phyloP scores from a whole-genome alignment of 257 asterid species.

The Penstemon eatonii region DNA sequence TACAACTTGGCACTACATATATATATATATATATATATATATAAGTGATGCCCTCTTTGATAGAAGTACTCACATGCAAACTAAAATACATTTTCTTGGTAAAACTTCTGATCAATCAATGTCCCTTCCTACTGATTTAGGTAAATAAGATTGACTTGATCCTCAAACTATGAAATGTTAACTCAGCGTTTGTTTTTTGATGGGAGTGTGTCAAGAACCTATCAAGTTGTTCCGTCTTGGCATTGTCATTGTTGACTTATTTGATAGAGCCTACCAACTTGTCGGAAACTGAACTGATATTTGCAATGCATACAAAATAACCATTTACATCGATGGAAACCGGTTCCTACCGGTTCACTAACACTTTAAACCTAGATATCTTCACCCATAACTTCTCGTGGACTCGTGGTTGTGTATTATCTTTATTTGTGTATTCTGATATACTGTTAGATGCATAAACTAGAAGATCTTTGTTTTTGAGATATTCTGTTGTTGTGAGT shows the following conservation, averaged over 20 bases:
- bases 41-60: too few species aligned
- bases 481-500: conserved; percentile 6
- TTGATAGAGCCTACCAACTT: conserved; percentile 18
- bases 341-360: neutral
- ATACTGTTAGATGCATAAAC: conserved; percentile 9
- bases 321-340: too few species aligned
- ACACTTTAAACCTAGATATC: neutral
- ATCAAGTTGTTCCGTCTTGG: neutral
- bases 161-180: neutral
- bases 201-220: conserved; percentile 6
- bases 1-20: conserved; percentile 16
- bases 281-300: neutral
- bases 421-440: neutral
- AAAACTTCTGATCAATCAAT: too few species aligned
- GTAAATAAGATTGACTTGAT: neutral
- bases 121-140: neutral
- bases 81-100: too few species aligned
- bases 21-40: too few species aligned
- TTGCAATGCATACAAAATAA: too few species aligned
- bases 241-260: neutral
- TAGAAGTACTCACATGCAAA: too few species aligned
- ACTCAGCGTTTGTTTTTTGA: neutral
- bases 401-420: neutral
- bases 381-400: neutral
- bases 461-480: neutral